Evolutionary conservation across 306 rosid genomes (phyloP).

Genomic region (Pterocarpus santalinus): DNA sequence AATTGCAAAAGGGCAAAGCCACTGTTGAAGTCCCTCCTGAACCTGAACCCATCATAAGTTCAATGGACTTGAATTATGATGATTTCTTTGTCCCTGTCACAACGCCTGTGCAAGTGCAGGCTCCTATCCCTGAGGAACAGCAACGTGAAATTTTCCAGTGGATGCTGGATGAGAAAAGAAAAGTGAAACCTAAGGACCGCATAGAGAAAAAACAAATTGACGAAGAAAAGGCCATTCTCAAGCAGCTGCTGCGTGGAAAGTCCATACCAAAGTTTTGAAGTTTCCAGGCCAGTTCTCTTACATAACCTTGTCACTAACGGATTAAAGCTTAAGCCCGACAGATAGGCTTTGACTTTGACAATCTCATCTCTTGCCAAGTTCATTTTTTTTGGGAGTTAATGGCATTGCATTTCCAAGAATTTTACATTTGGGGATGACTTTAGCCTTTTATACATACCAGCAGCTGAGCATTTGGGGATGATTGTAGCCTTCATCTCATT

Average conservation of each 20-base stretch:
- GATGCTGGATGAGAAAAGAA: constrained; percentile 75
- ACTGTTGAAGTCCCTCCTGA: constrained; percentile 56
- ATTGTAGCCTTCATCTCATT: constrained; percentile 18
- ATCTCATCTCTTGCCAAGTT: constrained; percentile 34
- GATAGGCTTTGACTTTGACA: constrained; percentile 27
- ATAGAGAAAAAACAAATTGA: constrained; percentile 67
- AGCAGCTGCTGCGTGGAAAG: constrained; percentile 60
- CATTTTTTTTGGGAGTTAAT: constrained; percentile 40
- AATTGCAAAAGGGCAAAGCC: constrained; percentile 50
- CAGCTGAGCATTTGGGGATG: constrained; percentile 10
- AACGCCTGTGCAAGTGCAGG: constrained; percentile 39
- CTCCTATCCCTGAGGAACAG: constrained; percentile 64
- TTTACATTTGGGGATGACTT: constrained; percentile 12
- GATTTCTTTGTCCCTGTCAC: constrained; percentile 50
- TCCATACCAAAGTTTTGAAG: constrained; percentile 59
- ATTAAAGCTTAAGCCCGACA: constrained; percentile 37
- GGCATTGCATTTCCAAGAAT: constrained; percentile 38
- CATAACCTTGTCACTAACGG: constrained; percentile 35
- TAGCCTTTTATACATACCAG: constrained; percentile 11
- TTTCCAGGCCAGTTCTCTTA: constrained; percentile 26
- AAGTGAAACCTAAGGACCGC: constrained; percentile 56
- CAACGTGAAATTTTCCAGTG: constrained; percentile 64
- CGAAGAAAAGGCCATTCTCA: constrained; percentile 65
- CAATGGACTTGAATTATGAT: constrained; percentile 51
- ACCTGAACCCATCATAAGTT: constrained; percentile 45